phyloP scores from a whole-genome alignment of 495 filamentous ascomycete genomes.

The Terfezia claveryi region DNA sequence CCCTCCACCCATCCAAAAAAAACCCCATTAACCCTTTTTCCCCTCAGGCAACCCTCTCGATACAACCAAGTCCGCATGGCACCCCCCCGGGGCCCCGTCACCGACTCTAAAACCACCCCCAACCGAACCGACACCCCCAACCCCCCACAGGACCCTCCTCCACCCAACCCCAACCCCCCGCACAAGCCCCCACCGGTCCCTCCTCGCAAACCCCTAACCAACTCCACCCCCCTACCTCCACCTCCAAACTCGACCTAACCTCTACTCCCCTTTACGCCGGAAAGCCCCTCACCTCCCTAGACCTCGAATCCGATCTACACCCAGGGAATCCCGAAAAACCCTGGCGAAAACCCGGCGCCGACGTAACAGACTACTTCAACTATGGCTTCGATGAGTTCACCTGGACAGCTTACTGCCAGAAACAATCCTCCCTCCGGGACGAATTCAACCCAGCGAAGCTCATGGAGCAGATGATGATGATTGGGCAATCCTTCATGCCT shows the following conservation, averaged over 20 bases:
- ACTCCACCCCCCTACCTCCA: constrained; percentile 41
- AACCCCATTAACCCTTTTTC: constrained; percentile 16
- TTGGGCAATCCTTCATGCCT: constrained; percentile 38
- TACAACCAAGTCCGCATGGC: constrained; percentile 48
- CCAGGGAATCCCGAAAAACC: constrained; percentile 35
- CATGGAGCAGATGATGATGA: constrained; percentile 62
- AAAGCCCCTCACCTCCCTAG: constrained; percentile 63
- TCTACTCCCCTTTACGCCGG: constrained; percentile 62
- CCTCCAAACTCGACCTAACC: constrained; percentile 64
- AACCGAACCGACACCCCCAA: background rate
- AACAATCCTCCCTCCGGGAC: constrained; percentile 55
- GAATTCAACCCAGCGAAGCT: constrained; percentile 62
- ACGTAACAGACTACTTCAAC: constrained; percentile 94
- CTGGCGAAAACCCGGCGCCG: constrained; percentile 88
- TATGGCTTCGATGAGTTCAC: constrained; percentile 99
- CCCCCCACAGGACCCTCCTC: constrained; percentile 18
- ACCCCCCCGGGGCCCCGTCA: constrained; percentile 29
- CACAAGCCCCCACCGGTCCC: constrained; percentile 23
- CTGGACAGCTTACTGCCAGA: constrained; percentile 83
- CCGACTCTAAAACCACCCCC: constrained; percentile 5
- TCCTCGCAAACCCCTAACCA: constrained; percentile 16
- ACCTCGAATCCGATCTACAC: constrained; percentile 42
- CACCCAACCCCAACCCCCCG: constrained; percentile 19
- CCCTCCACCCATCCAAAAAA: background rate
- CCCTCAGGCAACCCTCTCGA: constrained; percentile 21